Percentiles rank a stretch among this genome's conserved stretches.
phyloP scores from a whole-genome alignment of 352 stramenopile genomes.

The Phytophthora gonapodyides region DNA sequence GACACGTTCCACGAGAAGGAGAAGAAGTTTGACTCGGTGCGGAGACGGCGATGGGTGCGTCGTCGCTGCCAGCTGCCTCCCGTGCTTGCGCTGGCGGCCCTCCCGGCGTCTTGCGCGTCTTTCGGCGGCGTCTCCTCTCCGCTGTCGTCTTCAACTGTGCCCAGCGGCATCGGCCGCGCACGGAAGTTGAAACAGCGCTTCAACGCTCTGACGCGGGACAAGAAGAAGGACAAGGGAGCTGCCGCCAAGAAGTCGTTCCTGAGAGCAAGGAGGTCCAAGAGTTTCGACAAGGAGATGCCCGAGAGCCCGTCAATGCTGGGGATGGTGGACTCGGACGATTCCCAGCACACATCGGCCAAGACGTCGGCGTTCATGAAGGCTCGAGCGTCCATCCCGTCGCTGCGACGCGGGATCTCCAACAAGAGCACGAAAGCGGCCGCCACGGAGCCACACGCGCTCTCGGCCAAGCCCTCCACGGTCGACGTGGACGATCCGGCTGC shows the following conservation, averaged over 20 bases:
- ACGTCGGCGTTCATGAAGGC: conserved; percentile 36
- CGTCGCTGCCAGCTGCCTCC: conserved; percentile 57
- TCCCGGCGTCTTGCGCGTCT: conserved; percentile 15
- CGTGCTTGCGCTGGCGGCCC: conserved; percentile 40
- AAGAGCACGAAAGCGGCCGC: conserved; percentile 24
- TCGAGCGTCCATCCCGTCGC: conserved; percentile 36
- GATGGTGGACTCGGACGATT: conserved; percentile 28
- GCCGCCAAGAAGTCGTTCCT: conserved; percentile 32
- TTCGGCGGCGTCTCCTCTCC: conserved; percentile 27
- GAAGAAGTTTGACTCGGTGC: conserved; percentile 75
- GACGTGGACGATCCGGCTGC: conserved; percentile 21
- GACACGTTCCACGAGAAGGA: conserved; percentile 78
- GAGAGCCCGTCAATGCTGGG: conserved; percentile 33
- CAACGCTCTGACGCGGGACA: conserved; percentile 37
- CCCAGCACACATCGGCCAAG: conserved; percentile 21
- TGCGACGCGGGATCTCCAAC: conserved; percentile 35
- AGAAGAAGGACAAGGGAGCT: conserved; percentile 37
- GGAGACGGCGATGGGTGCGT: conserved; percentile 69
- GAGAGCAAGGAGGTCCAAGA: conserved; percentile 45
- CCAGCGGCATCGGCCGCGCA: conserved; percentile 39
- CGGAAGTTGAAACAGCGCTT: conserved; percentile 51
- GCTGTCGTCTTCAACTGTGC: conserved; percentile 19
- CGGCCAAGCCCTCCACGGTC: conserved; percentile 19
- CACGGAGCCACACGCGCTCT: conserved; percentile 22
- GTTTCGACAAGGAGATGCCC: conserved; percentile 44